Percentiles rank a stretch among this genome's conserved stretches.
phyloP scores from a whole-genome alignment of 1,284 basidiomycete species.

The Mycena sp. region DNA sequence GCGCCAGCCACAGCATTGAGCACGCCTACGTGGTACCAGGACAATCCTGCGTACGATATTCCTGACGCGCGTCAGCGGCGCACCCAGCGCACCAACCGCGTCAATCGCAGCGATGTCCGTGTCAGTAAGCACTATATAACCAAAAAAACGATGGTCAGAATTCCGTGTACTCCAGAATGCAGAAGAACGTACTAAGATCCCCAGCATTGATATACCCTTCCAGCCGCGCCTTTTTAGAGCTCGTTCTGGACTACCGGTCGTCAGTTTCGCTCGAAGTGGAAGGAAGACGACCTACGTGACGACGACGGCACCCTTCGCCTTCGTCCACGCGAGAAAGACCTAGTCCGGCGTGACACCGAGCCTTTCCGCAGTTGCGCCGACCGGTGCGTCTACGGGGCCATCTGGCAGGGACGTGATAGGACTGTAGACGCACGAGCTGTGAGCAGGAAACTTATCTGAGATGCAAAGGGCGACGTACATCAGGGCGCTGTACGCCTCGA shows the following conservation, averaged over 20 bases:
- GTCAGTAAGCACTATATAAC: constrained; percentile 27
- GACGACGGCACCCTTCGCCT: constrained; percentile 70
- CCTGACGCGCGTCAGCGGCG: constrained; percentile 16
- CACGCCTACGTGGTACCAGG: too few species aligned
- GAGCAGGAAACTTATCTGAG: neutral
- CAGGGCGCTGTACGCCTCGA: constrained; percentile 78
- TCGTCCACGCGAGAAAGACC: constrained; percentile 75
- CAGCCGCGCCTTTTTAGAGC: constrained; percentile 61
- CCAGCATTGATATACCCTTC: constrained; percentile 63
- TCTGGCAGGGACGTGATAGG: constrained; percentile 75
- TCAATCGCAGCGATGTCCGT: constrained; percentile 36
- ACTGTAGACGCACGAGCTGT: constrained; percentile 41
- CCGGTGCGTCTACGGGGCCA: constrained; percentile 75
- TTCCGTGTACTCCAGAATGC: neutral
- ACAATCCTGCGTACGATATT: too few species aligned
- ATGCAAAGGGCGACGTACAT: constrained; percentile 49
- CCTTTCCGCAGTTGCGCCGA: constrained; percentile 66
- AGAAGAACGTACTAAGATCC: constrained; percentile 49
- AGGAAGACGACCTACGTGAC: constrained; percentile 61
- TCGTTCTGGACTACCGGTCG: constrained; percentile 48
- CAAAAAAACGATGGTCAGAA: neutral
- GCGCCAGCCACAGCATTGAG: too few species aligned
- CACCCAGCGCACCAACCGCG: constrained; percentile 45
- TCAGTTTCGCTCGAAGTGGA: neutral
- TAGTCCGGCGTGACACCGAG: constrained; percentile 72